Evolutionary conservation across 2,329 filamentous ascomycete genomes (phyloP).

Genomic region (Volutella citrinella): DNA sequence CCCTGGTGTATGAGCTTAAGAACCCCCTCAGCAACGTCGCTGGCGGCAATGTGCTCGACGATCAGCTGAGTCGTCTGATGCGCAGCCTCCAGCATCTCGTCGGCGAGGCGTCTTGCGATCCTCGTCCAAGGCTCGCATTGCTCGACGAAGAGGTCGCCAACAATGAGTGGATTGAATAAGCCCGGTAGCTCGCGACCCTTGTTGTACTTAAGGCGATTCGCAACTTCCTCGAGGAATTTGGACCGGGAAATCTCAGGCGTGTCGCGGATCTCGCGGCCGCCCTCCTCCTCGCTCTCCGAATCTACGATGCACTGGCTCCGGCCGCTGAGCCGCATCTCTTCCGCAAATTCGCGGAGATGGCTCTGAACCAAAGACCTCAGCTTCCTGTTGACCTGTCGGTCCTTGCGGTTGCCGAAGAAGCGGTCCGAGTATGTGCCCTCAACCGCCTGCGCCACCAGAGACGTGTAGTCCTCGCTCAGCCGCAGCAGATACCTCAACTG

Average conservation of each 20-base stretch:
- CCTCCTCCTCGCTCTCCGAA: conserved; percentile 9
- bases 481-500: conserved; percentile 24
- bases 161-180: conserved; percentile 54
- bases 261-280: conserved; percentile 1
- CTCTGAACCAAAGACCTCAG: conserved; percentile 26
- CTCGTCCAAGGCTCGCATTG: conserved; percentile 51
- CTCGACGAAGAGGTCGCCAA: conserved; percentile 54
- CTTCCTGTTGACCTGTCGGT: conserved; percentile 15
- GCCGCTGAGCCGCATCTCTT: conserved; percentile 21
- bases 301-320: conserved; percentile 13
- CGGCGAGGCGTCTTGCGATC: conserved; percentile 44
- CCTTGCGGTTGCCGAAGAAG: conserved; percentile 25
- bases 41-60: conserved; percentile 39
- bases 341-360: conserved; percentile 17
- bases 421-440: conserved; percentile 27
- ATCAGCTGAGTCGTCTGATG: conserved; percentile 45
- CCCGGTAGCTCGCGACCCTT: conserved; percentile 56
- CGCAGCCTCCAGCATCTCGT: conserved; percentile 45
- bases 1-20: conserved; percentile 33
- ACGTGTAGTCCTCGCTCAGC: conserved; percentile 21
- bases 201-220: conserved; percentile 34
- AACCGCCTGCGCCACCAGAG: conserved; percentile 24
- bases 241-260: conserved; percentile 10
- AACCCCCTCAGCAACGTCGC: conserved; percentile 35
- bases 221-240: conserved; percentile 39